Conservation (phyloP, 225 moss, liverwort and hornwort genomes). For the Pseudisothecium myosuroides region DNA sequence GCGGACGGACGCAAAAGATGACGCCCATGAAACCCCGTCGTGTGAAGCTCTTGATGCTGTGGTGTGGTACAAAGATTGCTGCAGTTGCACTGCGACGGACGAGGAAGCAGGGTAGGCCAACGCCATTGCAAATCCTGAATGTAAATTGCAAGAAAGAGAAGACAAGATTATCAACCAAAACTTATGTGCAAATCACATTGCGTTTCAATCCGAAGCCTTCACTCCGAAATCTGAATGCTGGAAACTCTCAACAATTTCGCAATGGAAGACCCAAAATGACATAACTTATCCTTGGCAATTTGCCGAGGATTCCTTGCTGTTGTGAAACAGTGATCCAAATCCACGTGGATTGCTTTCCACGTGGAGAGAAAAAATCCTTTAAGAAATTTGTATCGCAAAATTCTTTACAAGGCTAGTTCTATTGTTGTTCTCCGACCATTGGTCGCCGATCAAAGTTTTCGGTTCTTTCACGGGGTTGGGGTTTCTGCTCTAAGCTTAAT, state of each 20-base stretch:
- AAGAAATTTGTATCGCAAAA: background rate
- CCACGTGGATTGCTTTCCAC: background rate
- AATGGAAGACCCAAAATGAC: background rate
- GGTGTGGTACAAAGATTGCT: background rate
- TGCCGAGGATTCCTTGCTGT: background rate
- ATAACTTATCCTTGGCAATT: background rate
- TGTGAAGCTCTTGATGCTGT: background rate
- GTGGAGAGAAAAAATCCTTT: background rate
- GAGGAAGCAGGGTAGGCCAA: constrained; percentile 1
- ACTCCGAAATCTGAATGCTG: background rate
- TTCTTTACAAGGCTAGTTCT: background rate
- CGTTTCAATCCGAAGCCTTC: background rate
- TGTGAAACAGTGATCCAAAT: background rate
- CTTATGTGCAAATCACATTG: background rate
- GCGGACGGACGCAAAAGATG: constrained; percentile 8
- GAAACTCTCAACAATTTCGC: background rate
- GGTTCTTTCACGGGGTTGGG: background rate
- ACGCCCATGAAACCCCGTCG: constrained; percentile 12
- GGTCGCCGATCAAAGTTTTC: background rate
- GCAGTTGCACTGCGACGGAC: constrained; percentile 12
- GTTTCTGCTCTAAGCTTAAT: background rate
- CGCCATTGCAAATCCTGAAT: constrained; percentile 7
- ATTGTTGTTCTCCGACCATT: background rate
- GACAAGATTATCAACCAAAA: background rate
- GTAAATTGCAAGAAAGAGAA: background rate